Base-by-base conservation (phyloP, 768 basidiomycete genomes). In the Steccherinum ochraceum region DNA sequence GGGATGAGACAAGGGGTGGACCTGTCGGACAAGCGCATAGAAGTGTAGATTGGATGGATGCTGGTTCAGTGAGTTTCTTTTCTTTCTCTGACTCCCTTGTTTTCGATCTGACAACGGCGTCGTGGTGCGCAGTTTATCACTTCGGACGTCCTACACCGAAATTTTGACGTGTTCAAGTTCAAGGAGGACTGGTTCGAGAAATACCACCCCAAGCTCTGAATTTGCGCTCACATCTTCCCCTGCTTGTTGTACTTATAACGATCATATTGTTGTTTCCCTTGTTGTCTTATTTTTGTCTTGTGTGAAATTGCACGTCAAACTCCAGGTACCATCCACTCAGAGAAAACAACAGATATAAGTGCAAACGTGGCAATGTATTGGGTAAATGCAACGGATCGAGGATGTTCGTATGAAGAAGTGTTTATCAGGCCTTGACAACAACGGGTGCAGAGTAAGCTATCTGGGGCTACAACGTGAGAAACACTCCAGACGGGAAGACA, bases 1-100 rank as follows among this genome's bases (percentile, higher is more conserved):
- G 84, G 12, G 86, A 89, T 60, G 83, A 86, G 67, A 71, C 74
- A 16, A 70, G 80, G 18, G 85, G 83, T 3, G 84, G 84, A 4
- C 65, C 75, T 1, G 65, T 70, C 43, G 84, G 84, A 4, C 69
- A 79, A 19, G 64, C 78, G n/a, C 86, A 89, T 68, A 76, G 86
- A 16, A 76, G 74, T 7, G 49, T 74, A n/a, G 70, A 82, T 23
- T 75, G 66, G 59, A 61, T 76, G 43, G 69, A 67, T 10, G 70
- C 74, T 57, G 73, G 69, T 49, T 78, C 74, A 55, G 83, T 85
- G 64, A 58, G 81, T 72, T 18, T 13, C 20, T 50, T 16, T 46
- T 48, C 16, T 35, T 7, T 16, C 30, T 7, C 16, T 7, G 7
- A 35, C 16, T 35, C 16, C 30, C 7, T 16, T 7, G 30, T 16